Percentiles rank a stretch among this genome's conserved stretches.
Conservation (phyloP, 768 basidiomycete genomes). For the Mycena pura region DNA sequence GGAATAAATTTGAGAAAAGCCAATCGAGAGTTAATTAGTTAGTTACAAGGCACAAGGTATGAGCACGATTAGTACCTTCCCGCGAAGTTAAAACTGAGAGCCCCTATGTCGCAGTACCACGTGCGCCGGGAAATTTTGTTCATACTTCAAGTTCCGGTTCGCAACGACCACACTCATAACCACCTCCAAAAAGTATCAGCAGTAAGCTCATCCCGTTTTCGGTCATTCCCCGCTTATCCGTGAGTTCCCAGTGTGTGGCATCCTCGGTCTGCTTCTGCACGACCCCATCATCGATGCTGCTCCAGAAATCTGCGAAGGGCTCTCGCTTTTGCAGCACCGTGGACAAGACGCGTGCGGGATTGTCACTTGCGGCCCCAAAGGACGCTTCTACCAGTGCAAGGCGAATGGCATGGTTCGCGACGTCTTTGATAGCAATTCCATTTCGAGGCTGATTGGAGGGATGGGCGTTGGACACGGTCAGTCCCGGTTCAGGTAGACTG, state of each 20-base stretch:
- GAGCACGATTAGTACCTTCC: too few species aligned
- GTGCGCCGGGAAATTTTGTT: conserved; percentile 16
- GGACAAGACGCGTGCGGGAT: conserved; percentile 99
- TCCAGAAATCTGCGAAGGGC: conserved; percentile 89
- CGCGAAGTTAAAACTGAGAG: too few species aligned
- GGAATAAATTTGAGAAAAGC: too few species aligned
- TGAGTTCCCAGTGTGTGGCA: conserved; percentile 83
- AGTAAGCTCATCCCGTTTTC: conserved; percentile 1
- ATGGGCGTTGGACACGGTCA: conserved; percentile 99
- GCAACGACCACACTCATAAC: conserved; percentile 6
- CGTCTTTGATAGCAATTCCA: conserved; percentile 83
- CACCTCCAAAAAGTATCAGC: not conserved
- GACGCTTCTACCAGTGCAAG: conserved; percentile 97
- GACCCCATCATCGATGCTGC: conserved; percentile 80
- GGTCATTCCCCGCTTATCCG: not conserved
- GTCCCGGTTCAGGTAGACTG: conserved; percentile 27
- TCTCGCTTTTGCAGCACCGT: conserved; percentile 95
- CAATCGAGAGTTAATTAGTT: too few species aligned
- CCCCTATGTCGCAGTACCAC: too few species aligned
- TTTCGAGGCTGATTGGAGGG: conserved; percentile 82
- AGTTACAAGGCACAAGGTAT: too few species aligned
- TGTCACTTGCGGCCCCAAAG: conserved; percentile 94
- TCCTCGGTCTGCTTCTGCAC: conserved; percentile 86
- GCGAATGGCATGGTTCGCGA: conserved; percentile 99
- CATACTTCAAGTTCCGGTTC: conserved; percentile 1